Base-by-base conservation (phyloP, 2,329 filamentous ascomycete species). In the Chalara sp. region DNA sequence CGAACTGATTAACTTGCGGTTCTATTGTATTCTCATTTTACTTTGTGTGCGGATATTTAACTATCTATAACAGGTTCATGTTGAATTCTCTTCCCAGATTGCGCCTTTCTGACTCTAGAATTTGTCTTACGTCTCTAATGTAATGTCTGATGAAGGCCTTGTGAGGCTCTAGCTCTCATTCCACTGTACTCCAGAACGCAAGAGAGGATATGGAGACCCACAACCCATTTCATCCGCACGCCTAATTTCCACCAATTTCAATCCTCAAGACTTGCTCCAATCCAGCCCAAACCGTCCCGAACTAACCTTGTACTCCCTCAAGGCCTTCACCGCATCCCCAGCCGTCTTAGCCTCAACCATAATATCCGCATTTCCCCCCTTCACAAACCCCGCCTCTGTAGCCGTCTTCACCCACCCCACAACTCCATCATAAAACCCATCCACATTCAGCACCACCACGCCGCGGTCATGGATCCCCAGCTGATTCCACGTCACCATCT, bases 401-500 rank as follows among this genome's bases (percentile, higher is more conserved):
- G 87, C 83, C 57, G 80, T 87, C 63, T 78, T 75, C 53, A 96
- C 81, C 92, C 91, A 96, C 47, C 78, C 70, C 52, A 96, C 68
- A 55, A 99, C 72, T 1, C 90, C 90, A 67, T 95, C 86, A 80
- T 91, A 99, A 70, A 95, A 97, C 0, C 89, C 89, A 50, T 91
- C 83, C 30, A 96, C 78, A 67, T 97, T 97, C 60, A 88, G 80
- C 46, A 96, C 73, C 49, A 92, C 83, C 43, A 97, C 83, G 4
- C 86, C 87, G 46, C 78, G 76, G 60, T 76, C 77, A 70, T 97
- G 93, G 58, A 99, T 97, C 1, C 92, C 92, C 47, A 99, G 72
- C 72, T 97, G 93, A 69, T 96, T 97, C 91, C 93, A 99, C 10
- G 89, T 93, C 31, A 83, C 84, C 2, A 89, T 81, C 72, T 95